phyloP scores from a whole-genome alignment of 768 basidiomycete genomes.

The Trametes cingulata region DNA sequence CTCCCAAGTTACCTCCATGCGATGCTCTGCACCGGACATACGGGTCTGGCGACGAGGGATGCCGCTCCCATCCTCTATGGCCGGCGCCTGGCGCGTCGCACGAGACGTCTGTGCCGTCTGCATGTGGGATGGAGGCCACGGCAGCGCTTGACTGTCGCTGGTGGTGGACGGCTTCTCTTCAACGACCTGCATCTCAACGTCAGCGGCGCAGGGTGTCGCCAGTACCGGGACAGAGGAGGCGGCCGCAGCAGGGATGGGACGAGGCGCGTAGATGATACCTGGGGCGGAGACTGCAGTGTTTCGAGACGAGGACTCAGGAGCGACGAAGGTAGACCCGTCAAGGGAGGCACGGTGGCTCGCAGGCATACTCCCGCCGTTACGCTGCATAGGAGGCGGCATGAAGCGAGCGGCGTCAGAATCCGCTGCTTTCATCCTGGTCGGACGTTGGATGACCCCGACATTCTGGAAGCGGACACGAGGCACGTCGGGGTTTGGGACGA shows the following conservation, averaged over 20 bases:
- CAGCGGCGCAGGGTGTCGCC: conserved; percentile 42
- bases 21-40: conserved; percentile 14
- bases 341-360: conserved; percentile 11
- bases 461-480: conserved; percentile 9
- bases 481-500: conserved; percentile 11
- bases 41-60: conserved; percentile 1
- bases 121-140: conserved; percentile 22
- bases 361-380: conserved; percentile 10
- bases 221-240: conserved; percentile 38
- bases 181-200: conserved; percentile 42
- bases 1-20: conserved; percentile 9
- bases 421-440: neutral
- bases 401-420: neutral
- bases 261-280: conserved; percentile 25
- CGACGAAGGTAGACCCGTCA: neutral
- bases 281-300: conserved; percentile 14
- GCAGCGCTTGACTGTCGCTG: conserved; percentile 42
- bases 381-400: conserved; percentile 4
- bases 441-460: neutral
- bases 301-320: conserved; percentile 10
- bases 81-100: neutral
- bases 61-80: neutral
- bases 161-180: conserved; percentile 49
- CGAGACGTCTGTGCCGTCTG: neutral
- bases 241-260: conserved; percentile 22